Evolutionary conservation across 495 filamentous ascomycete genomes (phyloP).

Genomic region (Emericellopsis terricola): DNA sequence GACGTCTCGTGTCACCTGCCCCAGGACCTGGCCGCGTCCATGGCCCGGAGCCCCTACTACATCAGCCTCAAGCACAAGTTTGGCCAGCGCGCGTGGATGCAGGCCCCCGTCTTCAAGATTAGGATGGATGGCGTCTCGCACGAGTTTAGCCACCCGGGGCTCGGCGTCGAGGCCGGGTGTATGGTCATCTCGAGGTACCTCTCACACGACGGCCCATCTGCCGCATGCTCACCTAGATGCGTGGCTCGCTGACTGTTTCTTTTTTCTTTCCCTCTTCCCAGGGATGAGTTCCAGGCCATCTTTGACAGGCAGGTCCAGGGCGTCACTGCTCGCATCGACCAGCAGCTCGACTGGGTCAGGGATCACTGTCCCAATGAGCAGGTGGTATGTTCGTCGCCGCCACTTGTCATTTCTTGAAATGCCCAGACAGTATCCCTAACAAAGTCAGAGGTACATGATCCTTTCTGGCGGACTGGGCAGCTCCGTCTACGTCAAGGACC

Average conservation of each 20-base stretch:
- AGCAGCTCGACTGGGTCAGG: conserved; percentile 33
- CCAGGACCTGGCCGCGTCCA: conserved; percentile 9
- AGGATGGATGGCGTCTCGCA: conserved; percentile 14
- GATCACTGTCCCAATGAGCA: conserved; percentile 22
- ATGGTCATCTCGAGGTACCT: conserved; percentile 13
- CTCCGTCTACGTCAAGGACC: conserved; percentile 37
- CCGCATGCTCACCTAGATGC: not conserved
- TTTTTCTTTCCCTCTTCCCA: too few relatives aligned
- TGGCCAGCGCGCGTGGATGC: conserved; percentile 17
- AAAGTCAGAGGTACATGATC: conserved; percentile 30
- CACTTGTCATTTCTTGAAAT: not conserved
- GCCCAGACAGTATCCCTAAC: too few relatives aligned
- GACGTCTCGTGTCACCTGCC: conserved; percentile 11
- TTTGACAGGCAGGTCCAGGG: conserved; percentile 39
- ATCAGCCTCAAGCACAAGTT: conserved; percentile 21
- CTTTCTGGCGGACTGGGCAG: conserved; percentile 49
- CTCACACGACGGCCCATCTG: not conserved
- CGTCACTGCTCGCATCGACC: conserved; percentile 32
- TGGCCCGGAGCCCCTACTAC: conserved; percentile 15
- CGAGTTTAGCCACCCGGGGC: conserved; percentile 17
- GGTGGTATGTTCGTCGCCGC: conserved; percentile 25
- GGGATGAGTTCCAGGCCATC: conserved; percentile 27
- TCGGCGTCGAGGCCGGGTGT: conserved; percentile 19
- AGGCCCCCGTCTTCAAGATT: conserved; percentile 13
- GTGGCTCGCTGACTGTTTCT: conserved; percentile 2